Evolutionary conservation across 176 grass and related monocot genomes (phyloP), one percentile per base, ranked within the genome.

Genomic region (Microstegium vimineum): DNA sequence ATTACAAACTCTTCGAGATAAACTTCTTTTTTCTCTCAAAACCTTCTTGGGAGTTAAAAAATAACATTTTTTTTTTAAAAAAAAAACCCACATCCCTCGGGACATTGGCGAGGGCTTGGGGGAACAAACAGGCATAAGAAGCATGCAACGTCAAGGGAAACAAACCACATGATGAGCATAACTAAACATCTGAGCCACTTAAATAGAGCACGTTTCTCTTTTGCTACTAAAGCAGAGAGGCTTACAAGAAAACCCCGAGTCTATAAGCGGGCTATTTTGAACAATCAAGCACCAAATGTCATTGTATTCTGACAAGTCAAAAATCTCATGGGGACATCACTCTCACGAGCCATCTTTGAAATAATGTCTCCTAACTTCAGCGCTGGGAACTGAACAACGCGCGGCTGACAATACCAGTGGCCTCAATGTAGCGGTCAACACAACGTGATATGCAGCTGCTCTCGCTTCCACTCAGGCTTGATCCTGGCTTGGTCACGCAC

Each of bases 381-480:
- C 89, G 86, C 30, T 42, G 81, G n/a, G 73, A 41, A 46, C 85
- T 98, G 79, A 95, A 95, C 63, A 98, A 75, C 35, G 89, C 68
- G 37, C 87, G 82, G 63, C 93, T 75, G 25, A 91, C 78, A 23
- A 93, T 88, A 69, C 89, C 87, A 14, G 96, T 93, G 60, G 90
- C 92, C 85, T 98, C 96, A 6, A 98, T 90, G 77, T 95, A 95
- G 20, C 89, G 84, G 8, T 98, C 96, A 23, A 98, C 93, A 59
- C 92, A 93, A 31, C 90, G 92, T 8, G 86, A 91, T 82, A 95
- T 87, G 82, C 96, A 93, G 69, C 93, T 95, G 62, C 90, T 93
- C 89, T 93, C 93, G 16, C 96, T 86, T 36, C 89, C 87, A 27
- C 90, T 93, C 84, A 95, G 73, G 84, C 89, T 98, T 76, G 92